phyloP scores from a whole-genome alignment of 2,329 filamentous ascomycete species.

The Keithomyces neogunnii region DNA sequence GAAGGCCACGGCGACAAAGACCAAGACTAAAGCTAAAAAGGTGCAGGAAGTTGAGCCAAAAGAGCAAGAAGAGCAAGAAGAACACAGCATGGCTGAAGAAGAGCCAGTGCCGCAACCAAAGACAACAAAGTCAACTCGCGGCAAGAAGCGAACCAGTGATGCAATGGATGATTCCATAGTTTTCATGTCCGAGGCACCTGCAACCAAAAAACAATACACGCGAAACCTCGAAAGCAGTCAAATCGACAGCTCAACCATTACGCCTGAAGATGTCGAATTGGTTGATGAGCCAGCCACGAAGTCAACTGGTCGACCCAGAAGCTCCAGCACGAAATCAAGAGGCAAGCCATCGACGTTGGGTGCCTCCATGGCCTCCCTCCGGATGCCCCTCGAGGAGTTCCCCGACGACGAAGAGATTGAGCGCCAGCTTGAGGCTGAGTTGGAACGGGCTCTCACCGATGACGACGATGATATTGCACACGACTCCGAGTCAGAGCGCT shows the following conservation, averaged over 20 bases:
- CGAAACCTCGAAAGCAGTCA: constrained; percentile 40
- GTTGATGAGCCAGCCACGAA: constrained; percentile 24
- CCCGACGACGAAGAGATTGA: constrained; percentile 59
- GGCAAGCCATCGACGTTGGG: constrained; percentile 40
- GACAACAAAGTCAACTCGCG: constrained; percentile 35
- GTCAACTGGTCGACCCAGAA: constrained; percentile 20
- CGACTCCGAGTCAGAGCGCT: constrained; percentile 37
- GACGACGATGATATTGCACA: constrained; percentile 41
- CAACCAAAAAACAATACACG: constrained; percentile 51
- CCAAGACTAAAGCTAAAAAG: constrained; percentile 36
- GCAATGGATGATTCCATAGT: constrained; percentile 42
- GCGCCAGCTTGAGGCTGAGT: constrained; percentile 54
- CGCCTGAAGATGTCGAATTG: constrained; percentile 33
- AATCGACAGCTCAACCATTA: constrained; percentile 28
- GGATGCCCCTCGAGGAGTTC: constrained; percentile 29
- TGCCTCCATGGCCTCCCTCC: constrained; percentile 38
- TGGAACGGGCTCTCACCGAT: constrained; percentile 48
- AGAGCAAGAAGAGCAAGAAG: constrained; percentile 20
- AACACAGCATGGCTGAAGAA: constrained; percentile 13
- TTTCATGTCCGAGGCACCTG: constrained; percentile 36
- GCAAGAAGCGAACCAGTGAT: constrained; percentile 57
- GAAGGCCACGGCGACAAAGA: constrained; percentile 43
- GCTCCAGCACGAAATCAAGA: constrained; percentile 30
- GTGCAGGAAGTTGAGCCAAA: constrained; percentile 27
- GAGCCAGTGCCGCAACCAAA: constrained; percentile 16